phyloP scores from a whole-genome alignment of 2,329 filamentous ascomycete species.

The Dactylellina drechsleri region DNA sequence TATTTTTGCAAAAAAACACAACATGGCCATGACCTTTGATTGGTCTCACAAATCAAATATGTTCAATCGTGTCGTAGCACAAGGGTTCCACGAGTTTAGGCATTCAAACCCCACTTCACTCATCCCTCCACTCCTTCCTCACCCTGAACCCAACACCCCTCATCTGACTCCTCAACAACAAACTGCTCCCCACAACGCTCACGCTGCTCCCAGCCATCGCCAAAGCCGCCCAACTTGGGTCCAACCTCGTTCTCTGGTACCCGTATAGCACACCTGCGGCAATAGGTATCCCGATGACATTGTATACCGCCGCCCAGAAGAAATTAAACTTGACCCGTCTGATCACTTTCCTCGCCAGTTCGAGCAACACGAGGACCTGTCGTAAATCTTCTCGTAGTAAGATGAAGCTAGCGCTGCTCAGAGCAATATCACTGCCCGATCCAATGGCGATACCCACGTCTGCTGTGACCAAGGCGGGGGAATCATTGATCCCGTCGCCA shows the following conservation, averaged over 20 bases:
- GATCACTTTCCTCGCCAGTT: conserved; percentile 77
- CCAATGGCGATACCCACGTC: conserved; percentile 86
- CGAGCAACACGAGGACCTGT: conserved; percentile 77
- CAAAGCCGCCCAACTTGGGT: conserved; percentile 85
- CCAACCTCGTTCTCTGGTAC: conserved; percentile 64
- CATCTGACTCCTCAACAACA: conserved; percentile 71
- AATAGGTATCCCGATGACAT: conserved; percentile 78
- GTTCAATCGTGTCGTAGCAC: too few relatives aligned
- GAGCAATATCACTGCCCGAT: conserved; percentile 82
- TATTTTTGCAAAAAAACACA: too few relatives aligned
- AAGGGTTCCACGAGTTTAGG: background rate
- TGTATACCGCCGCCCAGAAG: conserved; percentile 85
- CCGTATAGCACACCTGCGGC: conserved; percentile 81
- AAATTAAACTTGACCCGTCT: conserved; percentile 85
- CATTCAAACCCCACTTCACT: background rate
- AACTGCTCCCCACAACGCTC: conserved; percentile 84
- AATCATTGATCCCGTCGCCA: conserved; percentile 87
- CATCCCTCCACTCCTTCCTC: conserved; percentile 30
- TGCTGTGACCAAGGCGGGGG: conserved; percentile 79
- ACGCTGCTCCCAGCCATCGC: conserved; percentile 94
- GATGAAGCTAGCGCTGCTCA: conserved; percentile 83
- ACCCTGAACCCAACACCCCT: conserved; percentile 63
- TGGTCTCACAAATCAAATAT: too few relatives aligned
- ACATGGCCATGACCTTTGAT: too few relatives aligned
- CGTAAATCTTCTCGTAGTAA: conserved; percentile 76